Evolutionary conservation across 257 asterid genomes (phyloP).

Genomic region (Agastache rugosa): DNA sequence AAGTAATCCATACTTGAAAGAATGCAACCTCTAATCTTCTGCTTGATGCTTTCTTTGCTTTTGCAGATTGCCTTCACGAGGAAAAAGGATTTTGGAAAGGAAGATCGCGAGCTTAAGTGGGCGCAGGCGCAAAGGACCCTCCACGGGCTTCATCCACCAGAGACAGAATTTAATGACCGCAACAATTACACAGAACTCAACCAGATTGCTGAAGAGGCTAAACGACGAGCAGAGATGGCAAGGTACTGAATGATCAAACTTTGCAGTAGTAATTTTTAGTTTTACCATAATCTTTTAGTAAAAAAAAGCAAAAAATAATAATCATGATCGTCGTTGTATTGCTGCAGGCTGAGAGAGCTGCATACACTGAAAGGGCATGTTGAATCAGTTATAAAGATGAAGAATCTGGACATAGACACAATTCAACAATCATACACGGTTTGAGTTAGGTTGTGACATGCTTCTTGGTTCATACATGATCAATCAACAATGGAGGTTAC

Average conservation of each 20-base stretch:
- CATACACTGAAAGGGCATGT: slow-evolving; percentile 66
- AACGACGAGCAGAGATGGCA: slow-evolving; percentile 72
- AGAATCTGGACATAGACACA: slow-evolving; percentile 76
- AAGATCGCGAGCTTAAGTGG: slow-evolving; percentile 71
- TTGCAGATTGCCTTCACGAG: slow-evolving; percentile 67
- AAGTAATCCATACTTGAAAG: not conserved
- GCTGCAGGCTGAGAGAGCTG: slow-evolving; percentile 60
- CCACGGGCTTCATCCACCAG: slow-evolving; percentile 69
- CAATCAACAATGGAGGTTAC: slow-evolving; percentile 3
- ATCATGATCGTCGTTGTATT: not conserved
- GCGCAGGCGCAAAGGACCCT: slow-evolving; percentile 72
- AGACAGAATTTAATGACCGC: slow-evolving; percentile 45
- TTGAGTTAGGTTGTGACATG: slow-evolving; percentile 33
- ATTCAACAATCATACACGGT: slow-evolving; percentile 75
- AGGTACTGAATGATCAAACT: slow-evolving; percentile 45
- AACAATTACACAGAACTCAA: slow-evolving; percentile 56
- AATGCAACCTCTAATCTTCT: not conserved
- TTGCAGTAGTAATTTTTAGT: not conserved
- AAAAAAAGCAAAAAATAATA: not conserved
- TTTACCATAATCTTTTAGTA: not conserved
- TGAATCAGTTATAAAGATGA: slow-evolving; percentile 67
- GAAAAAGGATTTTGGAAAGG: slow-evolving; percentile 75
- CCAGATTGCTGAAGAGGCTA: slow-evolving; percentile 69
- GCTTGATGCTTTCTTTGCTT: not conserved
- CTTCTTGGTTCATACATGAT: not conserved